Evolutionary conservation across 2,329 filamentous ascomycete species (phyloP), one percentile per base, ranked within the genome.

Genomic region (Pezicula rhizophila): DNA sequence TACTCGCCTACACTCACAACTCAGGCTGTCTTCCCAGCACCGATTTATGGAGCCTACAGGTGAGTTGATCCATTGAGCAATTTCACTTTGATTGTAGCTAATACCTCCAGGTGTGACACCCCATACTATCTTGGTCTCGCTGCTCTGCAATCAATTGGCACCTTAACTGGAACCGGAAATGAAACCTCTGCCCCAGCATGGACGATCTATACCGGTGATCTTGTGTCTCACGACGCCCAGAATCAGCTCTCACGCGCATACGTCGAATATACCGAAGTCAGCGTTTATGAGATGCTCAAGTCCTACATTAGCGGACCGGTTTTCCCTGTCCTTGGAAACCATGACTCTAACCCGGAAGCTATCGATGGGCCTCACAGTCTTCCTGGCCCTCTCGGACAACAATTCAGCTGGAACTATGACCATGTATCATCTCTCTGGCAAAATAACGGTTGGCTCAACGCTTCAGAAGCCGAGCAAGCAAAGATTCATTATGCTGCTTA

Each of bases 341-440:
- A 81, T 49, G 78, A 81, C 56, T 74, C 69, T 10, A 77, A 70
- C 49, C 77, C 78, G 2, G 70, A 74, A 48, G 74, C 72, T 18
- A 73, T 78, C 23, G 73, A 78, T 54, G 68, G 71, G 6, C 75
- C 77, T 2, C 73, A 79, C 53, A 72, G 61, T 26, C 63, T 82
- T 8, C 76, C 76, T 8, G 76, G 74, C 1, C 67, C 68, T 1
- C 64, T 81, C 1, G 75, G 77, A 1, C 62, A 73, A 51, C 78
- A 82, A 54, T 72, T 76, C 53, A 77, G 72, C 46, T 81, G 78
- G 78, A 79, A 80, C 54, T 79, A 76, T 54, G 67, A 78, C 23
- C 76, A 80, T 54, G 66, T 80, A 14, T 68, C 77, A n/a, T 65
- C 64, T 11, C 64, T 80, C 0, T 80, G 78, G 78, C 66, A 73